A percentile compares a stretch with the other conserved stretches of the same genome.
phyloP scores from a whole-genome alignment of 352 stramenopile species.

The Phytophthora cryptogea region DNA sequence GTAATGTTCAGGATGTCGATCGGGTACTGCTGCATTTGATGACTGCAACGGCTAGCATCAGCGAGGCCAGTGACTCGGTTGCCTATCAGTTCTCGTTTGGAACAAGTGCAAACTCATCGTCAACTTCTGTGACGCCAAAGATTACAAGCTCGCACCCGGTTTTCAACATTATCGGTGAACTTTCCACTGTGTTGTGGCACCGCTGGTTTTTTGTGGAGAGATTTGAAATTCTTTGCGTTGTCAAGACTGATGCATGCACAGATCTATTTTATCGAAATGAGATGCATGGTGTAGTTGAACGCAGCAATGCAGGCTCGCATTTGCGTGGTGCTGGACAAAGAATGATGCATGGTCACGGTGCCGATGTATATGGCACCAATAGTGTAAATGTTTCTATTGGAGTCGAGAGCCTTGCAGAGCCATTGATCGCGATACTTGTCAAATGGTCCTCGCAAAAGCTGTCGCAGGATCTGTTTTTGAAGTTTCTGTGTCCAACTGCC shows the following conservation, averaged over 20 bases:
- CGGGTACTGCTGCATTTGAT: constrained; percentile 85
- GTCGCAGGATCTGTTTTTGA: constrained; percentile 79
- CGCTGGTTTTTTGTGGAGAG: constrained; percentile 90
- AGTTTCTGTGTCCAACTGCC: constrained; percentile 57
- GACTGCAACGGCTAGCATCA: constrained; percentile 61
- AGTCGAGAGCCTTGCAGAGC: constrained; percentile 60
- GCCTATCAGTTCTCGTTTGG: constrained; percentile 78
- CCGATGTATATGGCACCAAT: constrained; percentile 39
- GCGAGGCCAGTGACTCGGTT: constrained; percentile 45
- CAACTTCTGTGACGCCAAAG: constrained; percentile 28
- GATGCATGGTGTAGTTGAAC: constrained; percentile 37
- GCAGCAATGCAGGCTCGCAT: constrained; percentile 29
- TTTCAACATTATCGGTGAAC: constrained; percentile 89
- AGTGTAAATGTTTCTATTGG: constrained; percentile 43
- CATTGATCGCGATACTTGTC: constrained; percentile 56
- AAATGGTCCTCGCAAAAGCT: constrained; percentile 84
- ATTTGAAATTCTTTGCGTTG: constrained; percentile 81
- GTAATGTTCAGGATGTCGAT: constrained; percentile 87
- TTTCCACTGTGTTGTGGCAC: constrained; percentile 88
- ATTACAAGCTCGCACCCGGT: constrained; percentile 76
- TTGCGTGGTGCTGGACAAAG: constrained; percentile 31
- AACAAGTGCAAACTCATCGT: constrained; percentile 41
- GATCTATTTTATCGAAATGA: constrained; percentile 72
- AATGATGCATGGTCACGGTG: constrained; percentile 40
- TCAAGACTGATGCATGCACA: constrained; percentile 65